Percentiles rank a stretch among this genome's conserved stretches.
Evolutionary conservation across 129 eudicot species (phyloP).

Genomic region (Apium graveolens): DNA sequence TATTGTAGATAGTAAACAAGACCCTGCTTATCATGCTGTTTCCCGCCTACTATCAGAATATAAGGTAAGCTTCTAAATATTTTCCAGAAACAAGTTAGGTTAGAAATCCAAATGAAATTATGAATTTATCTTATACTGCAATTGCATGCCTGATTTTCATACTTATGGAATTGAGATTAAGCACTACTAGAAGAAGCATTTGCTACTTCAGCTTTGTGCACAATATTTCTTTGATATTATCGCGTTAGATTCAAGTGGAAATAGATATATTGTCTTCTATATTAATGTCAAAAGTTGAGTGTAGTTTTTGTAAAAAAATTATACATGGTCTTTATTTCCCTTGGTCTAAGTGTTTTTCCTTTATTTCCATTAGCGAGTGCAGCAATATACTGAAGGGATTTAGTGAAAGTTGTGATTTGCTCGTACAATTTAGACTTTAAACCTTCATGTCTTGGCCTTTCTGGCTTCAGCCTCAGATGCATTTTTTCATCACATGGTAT

Average conservation of each 20-base stretch:
- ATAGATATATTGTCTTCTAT: neutral
- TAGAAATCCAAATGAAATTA: neutral
- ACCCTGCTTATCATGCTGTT: slow-evolving; percentile 84
- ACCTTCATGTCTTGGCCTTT: neutral
- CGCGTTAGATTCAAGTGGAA: neutral
- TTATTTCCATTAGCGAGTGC: neutral
- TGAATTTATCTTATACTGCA: neutral
- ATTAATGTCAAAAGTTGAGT: neutral
- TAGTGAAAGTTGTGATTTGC: neutral
- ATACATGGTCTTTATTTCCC: neutral
- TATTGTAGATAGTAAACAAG: slow-evolving; percentile 80
- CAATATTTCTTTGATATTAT: neutral
- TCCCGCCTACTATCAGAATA: slow-evolving; percentile 55
- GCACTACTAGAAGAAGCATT: neutral
- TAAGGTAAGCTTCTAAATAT: slow-evolving; percentile 27
- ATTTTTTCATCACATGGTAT: neutral
- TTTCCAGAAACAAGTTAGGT: neutral
- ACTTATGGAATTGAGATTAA: neutral
- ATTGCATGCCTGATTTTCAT: neutral
- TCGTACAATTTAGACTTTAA: neutral
- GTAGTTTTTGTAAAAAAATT: neutral
- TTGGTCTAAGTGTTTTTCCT: neutral
- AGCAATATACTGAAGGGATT: too few relatives aligned
- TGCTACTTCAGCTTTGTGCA: neutral
- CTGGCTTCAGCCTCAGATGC: neutral